Base-by-base conservation (phyloP, 805 yeast genomes). In the Aciculoconidium aculeatum region DNA sequence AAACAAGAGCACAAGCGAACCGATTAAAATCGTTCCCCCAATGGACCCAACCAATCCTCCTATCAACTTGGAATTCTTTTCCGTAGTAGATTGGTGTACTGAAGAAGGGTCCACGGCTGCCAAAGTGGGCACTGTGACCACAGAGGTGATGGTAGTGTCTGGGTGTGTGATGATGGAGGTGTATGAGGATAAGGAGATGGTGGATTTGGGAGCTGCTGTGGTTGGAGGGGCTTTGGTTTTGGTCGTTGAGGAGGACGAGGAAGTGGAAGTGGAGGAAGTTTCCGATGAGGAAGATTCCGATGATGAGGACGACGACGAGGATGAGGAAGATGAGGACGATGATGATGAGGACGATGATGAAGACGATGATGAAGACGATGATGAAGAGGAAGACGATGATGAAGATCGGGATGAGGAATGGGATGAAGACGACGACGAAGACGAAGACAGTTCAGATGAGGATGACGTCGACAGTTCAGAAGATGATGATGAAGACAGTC, bases 1-100 rank as follows among this genome's bases (percentile, higher is more conserved):
- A 31, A 62, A 54, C 11, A 63, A 35, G 8, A 56, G 49, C 7
- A 61, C 66, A 11, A 61, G 36, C 3, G 50, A 45, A 1, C 65
- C 67, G 24, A 64, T 54, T n/a, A 61, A 47, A 15, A 64, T 53
- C 11, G 65, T 51, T 8, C 70, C 70, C n/a, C 69, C 70, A 14
- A 64, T 55, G 2, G 67, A 60, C 0, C 70, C 70, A n/a, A 64
- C 69, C 10, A 64, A 44, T 1, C 70, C 69, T 3, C 70, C 70
- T 13, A 64, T 61, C 23, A 64, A 45, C 36, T 55, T 61, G 21
- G 63, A 49, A 36, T 56, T 60, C 13, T 41, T 43, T 18, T 41
- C 34, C 5, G 50, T 39, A 3, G 40, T 27, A 15, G 46, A 23
- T 21, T 35, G 31, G 27, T 27, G 31, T 9, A 36, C 28, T 11